phyloP scores from a whole-genome alignment of 768 basidiomycete genomes.

The Amanita fuliginea region DNA sequence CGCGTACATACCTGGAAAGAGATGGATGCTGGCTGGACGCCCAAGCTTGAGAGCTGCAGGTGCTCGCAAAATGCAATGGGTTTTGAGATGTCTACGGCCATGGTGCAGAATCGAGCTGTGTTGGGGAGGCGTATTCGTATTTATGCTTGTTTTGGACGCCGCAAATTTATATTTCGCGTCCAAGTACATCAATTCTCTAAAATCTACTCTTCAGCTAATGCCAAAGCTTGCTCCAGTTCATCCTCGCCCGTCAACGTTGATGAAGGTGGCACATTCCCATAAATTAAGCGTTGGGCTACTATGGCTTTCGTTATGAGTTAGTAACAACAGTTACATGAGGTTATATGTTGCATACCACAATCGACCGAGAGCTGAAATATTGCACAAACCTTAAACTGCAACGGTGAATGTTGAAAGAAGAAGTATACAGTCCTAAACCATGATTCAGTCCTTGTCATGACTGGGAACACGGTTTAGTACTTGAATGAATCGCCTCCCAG shows the following conservation, averaged over 20 bases:
- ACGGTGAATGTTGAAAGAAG: conserved; percentile 57
- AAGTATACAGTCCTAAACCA: conserved; percentile 61
- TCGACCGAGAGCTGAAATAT: conserved; percentile 79
- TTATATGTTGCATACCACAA: conserved; percentile 37
- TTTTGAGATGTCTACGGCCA: conserved; percentile 48
- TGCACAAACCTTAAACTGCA: conserved; percentile 78
- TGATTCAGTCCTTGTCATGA: neutral
- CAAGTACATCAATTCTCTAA: neutral
- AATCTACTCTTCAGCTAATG: conserved; percentile 45
- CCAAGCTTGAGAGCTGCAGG: conserved; percentile 89
- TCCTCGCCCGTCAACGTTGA: conserved; percentile 43
- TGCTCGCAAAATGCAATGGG: conserved; percentile 88
- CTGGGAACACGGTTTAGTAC: conserved; percentile 23
- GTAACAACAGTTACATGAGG: conserved; percentile 7
- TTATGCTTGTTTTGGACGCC: conserved; percentile 2
- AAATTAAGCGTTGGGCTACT: conserved; percentile 59
- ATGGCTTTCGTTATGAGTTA: conserved; percentile 38
- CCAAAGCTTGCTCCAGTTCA: conserved; percentile 66
- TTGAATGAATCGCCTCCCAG: conserved; percentile 79
- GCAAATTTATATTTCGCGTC: neutral
- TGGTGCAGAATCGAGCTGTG: conserved; percentile 16
- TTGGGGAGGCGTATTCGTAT: conserved; percentile 1
- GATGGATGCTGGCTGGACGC: conserved; percentile 93
- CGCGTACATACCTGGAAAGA: conserved; percentile 78
- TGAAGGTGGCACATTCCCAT: conserved; percentile 59